Conservation (phyloP, 148 eudicot genomes). For the Amaranthus palmeri region DNA sequence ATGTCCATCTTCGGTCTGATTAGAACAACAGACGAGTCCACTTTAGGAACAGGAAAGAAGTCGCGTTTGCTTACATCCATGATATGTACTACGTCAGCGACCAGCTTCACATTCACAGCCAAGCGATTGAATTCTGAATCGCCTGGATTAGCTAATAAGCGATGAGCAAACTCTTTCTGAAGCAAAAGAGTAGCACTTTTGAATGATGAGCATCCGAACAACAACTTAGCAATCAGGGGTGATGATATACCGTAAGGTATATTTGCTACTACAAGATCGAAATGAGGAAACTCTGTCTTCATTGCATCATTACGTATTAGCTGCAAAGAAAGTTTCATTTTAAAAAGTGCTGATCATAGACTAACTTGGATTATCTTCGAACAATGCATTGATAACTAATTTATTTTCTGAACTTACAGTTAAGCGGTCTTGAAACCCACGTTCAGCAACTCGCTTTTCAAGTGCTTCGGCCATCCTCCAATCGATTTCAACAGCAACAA, state of each 20-base stretch:
- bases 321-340: slow-evolving; percentile 35
- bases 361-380: neutral
- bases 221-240: slow-evolving; percentile 76
- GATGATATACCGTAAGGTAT: slow-evolving; percentile 91
- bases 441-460: slow-evolving; percentile 48
- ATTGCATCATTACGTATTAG: slow-evolving; percentile 69
- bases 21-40: slow-evolving; percentile 79
- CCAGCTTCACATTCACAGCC: slow-evolving; percentile 78
- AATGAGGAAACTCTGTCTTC: slow-evolving; percentile 68
- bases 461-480: slow-evolving; percentile 76
- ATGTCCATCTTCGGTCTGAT: slow-evolving; percentile 56
- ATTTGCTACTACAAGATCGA: slow-evolving; percentile 93
- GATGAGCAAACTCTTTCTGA: slow-evolving; percentile 89
- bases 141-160: slow-evolving; percentile 87
- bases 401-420: slow-evolving; percentile 40
- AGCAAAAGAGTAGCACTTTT: slow-evolving; percentile 82
- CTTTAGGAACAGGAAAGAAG: slow-evolving; percentile 78
- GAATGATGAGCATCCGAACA: slow-evolving; percentile 50
- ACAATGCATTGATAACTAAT: neutral
- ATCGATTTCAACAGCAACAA: slow-evolving; percentile 79
- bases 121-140: slow-evolving; percentile 84
- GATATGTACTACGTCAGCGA: slow-evolving; percentile 71
- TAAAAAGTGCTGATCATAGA: neutral
- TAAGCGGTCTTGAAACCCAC: slow-evolving; percentile 44
- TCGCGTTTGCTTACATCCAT: slow-evolving; percentile 93